Conservation (phyloP, 805 yeast species). For the Ogataea pini region DNA sequence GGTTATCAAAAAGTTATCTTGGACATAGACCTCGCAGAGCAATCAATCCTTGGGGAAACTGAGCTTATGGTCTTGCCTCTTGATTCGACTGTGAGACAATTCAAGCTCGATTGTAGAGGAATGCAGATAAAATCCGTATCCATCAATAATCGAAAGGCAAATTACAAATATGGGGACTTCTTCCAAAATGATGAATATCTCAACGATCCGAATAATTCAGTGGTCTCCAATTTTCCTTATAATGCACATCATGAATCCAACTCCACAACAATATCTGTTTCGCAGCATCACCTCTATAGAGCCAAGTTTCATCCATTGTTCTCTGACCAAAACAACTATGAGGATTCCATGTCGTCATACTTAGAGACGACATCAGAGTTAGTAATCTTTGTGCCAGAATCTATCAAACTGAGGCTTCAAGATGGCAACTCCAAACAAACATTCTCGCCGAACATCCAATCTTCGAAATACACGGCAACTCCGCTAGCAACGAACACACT, state of each 20-base stretch:
- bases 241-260: conserved; percentile 42
- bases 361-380: conserved; percentile 61
- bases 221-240: conserved; percentile 33
- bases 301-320: conserved; percentile 54
- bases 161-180: conserved; percentile 57
- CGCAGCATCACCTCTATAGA: conserved; percentile 61
- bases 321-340: conserved; percentile 44
- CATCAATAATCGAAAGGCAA: conserved; percentile 61
- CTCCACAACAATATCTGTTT: conserved; percentile 41
- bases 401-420: conserved; percentile 59
- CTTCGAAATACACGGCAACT: conserved; percentile 36
- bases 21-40: conserved; percentile 73
- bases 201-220: conserved; percentile 33
- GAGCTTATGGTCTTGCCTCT: conserved; percentile 81
- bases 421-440: conserved; percentile 43
- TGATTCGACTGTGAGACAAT: conserved; percentile 52
- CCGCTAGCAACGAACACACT: conserved; percentile 36
- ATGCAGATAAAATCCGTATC: conserved; percentile 61
- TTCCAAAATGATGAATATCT: conserved; percentile 38
- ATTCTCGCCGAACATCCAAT: conserved; percentile 35
- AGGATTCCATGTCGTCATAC: conserved; percentile 30
- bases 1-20: conserved; percentile 83
- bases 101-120: conserved; percentile 81
- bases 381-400: conserved; percentile 62
- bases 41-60: conserved; percentile 66